A percentile compares a stretch with the other conserved stretches of the same genome.
Evolutionary conservation across 441 rosid species (phyloP).

Genomic region (Omphalea diandra): DNA sequence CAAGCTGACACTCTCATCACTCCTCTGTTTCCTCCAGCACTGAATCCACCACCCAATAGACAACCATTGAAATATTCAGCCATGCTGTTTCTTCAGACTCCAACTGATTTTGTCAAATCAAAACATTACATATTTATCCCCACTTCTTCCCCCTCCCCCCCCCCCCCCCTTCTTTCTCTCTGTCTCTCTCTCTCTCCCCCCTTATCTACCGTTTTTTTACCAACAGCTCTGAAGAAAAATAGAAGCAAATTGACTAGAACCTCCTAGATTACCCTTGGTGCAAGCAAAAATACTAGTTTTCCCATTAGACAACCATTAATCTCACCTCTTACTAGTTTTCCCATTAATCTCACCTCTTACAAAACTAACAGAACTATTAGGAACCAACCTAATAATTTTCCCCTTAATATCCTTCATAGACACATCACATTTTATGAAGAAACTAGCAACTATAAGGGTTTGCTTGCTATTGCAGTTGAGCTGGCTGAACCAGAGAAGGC

Average conservation of each 20-base stretch:
- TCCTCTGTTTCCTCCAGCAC: background rate
- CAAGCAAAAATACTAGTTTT: background rate
- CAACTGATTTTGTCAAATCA: background rate
- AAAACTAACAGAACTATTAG: background rate
- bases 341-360: background rate
- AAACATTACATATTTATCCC: background rate
- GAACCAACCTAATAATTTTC: background rate
- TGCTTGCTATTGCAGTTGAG: background rate
- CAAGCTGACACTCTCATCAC: background rate
- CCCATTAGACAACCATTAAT: background rate
- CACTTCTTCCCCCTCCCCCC: background rate
- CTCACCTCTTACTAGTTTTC: background rate
- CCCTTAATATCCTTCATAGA: background rate
- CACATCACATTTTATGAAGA: background rate
- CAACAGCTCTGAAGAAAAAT: background rate
- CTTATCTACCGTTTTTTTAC: no score
- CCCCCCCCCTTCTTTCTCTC: background rate
- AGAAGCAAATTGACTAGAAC: background rate
- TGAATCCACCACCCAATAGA: background rate
- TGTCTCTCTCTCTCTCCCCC: background rate
- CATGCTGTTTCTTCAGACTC: background rate
- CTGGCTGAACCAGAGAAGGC: background rate
- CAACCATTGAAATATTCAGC: slow-evolving; percentile 2
- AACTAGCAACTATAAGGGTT: background rate
- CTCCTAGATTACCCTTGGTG: background rate